Percentiles rank a stretch among this genome's conserved stretches.
Conservation (phyloP, 2,329 filamentous ascomycete genomes). For the Curvularia eragrostidis region DNA sequence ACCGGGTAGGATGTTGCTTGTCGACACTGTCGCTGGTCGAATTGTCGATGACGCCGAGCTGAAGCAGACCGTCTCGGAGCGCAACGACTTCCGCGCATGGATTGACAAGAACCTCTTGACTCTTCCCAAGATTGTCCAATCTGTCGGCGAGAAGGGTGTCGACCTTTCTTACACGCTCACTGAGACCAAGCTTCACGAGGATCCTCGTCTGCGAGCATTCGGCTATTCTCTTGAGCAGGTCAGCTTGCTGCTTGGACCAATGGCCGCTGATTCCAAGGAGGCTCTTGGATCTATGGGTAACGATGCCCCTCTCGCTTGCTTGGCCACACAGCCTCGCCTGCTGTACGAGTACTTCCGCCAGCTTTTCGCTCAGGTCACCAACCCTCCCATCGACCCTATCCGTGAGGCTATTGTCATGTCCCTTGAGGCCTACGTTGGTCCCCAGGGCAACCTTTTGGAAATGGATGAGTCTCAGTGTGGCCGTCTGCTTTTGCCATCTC, state of each 20-base stretch:
- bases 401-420: conserved; percentile 99
- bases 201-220: conserved; percentile 82
- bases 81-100: conserved; percentile 89
- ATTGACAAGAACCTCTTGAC: conserved; percentile 84
- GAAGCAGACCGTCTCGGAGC: conserved; percentile 84
- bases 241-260: conserved; percentile 86
- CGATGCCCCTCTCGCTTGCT: conserved; percentile 88
- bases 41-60: conserved; percentile 95
- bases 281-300: conserved; percentile 98
- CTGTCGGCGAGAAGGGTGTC: conserved; percentile 63
- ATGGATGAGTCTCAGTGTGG: conserved; percentile 92
- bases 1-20: conserved; percentile 93
- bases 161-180: conserved; percentile 74
- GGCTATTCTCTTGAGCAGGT: conserved; percentile 97
- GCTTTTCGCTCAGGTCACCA: conserved; percentile 96
- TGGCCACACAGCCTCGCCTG: conserved; percentile 86
- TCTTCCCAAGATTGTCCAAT: conserved; percentile 74
- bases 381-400: conserved; percentile 96
- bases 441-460: conserved; percentile 92
- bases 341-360: conserved; percentile 97
- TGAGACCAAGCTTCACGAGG: conserved; percentile 76
- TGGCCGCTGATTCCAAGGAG: conserved; percentile 97
- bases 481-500: conserved; percentile 83
- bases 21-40: conserved; percentile 87
- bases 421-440: conserved; percentile 92